phyloP scores from a whole-genome alignment of 1,139 yeast genomes.

The Debaryomyces udenii region DNA sequence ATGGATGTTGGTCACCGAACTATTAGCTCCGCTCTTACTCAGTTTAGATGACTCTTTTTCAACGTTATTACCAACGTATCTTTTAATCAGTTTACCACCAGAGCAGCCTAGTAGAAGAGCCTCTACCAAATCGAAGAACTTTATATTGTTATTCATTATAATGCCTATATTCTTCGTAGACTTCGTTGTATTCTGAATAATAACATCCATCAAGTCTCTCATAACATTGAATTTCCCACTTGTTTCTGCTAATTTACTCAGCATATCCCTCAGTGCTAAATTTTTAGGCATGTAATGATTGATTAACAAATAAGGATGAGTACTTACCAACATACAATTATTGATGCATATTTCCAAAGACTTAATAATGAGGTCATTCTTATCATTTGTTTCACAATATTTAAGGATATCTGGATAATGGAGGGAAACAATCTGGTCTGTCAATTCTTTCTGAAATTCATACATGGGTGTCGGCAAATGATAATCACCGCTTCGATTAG shows the following conservation, averaged over 20 bases:
- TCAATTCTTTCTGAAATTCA: slow-evolving; percentile 83
- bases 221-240: slow-evolving; percentile 84
- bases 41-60: slow-evolving; percentile 41
- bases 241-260: slow-evolving; percentile 72
- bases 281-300: slow-evolving; percentile 87
- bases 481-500: slow-evolving; percentile 65
- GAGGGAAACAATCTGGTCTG: slow-evolving; percentile 89
- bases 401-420: slow-evolving; percentile 90
- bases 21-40: slow-evolving; percentile 17
- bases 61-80: slow-evolving; percentile 64
- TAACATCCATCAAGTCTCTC: slow-evolving; percentile 56
- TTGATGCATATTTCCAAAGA: slow-evolving; percentile 71
- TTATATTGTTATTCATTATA: slow-evolving; percentile 40
- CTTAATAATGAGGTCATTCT: slow-evolving; percentile 62
- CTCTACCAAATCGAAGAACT: slow-evolving; percentile 73
- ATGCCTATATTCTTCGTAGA: slow-evolving; percentile 42
- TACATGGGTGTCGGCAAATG: slow-evolving; percentile 85
- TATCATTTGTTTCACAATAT: slow-evolving; percentile 71
- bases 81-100: slow-evolving; percentile 54
- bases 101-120: slow-evolving; percentile 72
- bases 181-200: slow-evolving; percentile 38
- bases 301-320: slow-evolving; percentile 86
- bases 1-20: slow-evolving; percentile 34
- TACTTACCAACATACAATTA: slow-evolving; percentile 77
- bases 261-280: slow-evolving; percentile 74